Evolutionary conservation across 306 rosid species (phyloP), one percentile per base, ranked within the genome.

Genomic region (Trifolium repens): DNA sequence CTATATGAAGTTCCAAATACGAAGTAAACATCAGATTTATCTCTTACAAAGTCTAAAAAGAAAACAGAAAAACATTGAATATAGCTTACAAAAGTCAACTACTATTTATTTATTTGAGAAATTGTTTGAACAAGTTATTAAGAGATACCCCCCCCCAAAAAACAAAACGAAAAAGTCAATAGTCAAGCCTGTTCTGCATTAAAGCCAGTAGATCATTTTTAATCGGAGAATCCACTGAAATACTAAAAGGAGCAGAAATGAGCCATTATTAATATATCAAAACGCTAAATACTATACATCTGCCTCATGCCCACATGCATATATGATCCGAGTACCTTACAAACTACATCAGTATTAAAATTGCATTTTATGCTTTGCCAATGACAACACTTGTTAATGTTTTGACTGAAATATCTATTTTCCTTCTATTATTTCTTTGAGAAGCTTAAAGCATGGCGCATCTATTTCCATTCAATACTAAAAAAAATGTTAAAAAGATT

Each of bases 221-320:
- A n/a, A 26, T 5, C 19, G 62, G 58, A 69, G 49, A 54, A 61
- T 43, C 22, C 50, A 62, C 32, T 46, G 59, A 65, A 76, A 76
- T 46, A 42, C 62, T 62, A 8, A 26, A 63, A 30, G 49, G 64
- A 50, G 16, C 55, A 77, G 64, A 27, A 35, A 72, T 67, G 67
- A 71, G 43, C n/a, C 27, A 34, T 15, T 24, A 57, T 22, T 26
- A 26, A 24, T 57, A 26, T 24, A 24, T 40, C 15, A 49, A 69
- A 75, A 76, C 40, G 26, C 66, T 44, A 65, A 52, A 62, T 72
- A 42, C 40, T 43, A 70, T 47, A 15, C 22, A 55, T 46, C 44
- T 67, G 17, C 76, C 72, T 58, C 71, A 37, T 58, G 53, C 67
- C 47, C 52, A 40, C 66, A 13, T 12, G 67, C 67, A 60, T 27